Evolutionary conservation across 2,329 filamentous ascomycete species (phyloP).

Genomic region (Nannizzia gypsea): DNA sequence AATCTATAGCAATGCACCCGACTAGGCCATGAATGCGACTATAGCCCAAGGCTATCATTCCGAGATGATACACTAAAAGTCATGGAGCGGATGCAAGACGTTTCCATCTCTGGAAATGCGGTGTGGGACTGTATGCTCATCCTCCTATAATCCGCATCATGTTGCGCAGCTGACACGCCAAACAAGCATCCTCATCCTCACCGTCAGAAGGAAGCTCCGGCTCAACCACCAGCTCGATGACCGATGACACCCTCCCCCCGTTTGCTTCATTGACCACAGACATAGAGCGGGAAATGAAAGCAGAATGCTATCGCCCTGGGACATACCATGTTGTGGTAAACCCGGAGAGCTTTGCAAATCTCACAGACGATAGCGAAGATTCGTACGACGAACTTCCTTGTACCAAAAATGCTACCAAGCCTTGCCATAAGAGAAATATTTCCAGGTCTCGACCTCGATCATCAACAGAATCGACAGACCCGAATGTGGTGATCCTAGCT

Average conservation of each 20-base stretch:
- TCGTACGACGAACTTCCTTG: background rate
- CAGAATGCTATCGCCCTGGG: constrained; percentile 39
- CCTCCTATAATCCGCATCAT: background rate
- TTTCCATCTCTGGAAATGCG: constrained; percentile 40
- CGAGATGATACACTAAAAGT: constrained; percentile 43
- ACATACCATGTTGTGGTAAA: constrained; percentile 46
- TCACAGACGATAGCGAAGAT: constrained; percentile 40
- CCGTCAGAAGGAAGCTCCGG: constrained; percentile 19
- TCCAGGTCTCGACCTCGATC: constrained; percentile 5
- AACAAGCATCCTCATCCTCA: constrained; percentile 22
- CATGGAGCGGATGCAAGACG: constrained; percentile 41
- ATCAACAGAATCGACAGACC: constrained; percentile 25
- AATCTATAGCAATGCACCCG: constrained; percentile 40
- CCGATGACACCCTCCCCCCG: constrained; percentile 40
- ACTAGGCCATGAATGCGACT: constrained; percentile 47
- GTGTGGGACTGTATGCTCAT: constrained; percentile 45
- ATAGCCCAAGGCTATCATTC: constrained; percentile 45
- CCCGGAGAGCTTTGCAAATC: constrained; percentile 41
- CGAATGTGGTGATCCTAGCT: constrained; percentile 40
- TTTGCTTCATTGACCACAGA: constrained; percentile 44
- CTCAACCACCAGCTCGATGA: constrained; percentile 22
- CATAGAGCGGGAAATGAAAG: constrained; percentile 48
- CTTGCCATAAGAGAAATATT: background rate
- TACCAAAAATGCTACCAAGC: constrained; percentile 8
- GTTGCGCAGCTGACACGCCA: constrained; percentile 12